Base-by-base conservation (phyloP, 2,329 filamentous ascomycete genomes). In the Stemphylium lycopersici region DNA sequence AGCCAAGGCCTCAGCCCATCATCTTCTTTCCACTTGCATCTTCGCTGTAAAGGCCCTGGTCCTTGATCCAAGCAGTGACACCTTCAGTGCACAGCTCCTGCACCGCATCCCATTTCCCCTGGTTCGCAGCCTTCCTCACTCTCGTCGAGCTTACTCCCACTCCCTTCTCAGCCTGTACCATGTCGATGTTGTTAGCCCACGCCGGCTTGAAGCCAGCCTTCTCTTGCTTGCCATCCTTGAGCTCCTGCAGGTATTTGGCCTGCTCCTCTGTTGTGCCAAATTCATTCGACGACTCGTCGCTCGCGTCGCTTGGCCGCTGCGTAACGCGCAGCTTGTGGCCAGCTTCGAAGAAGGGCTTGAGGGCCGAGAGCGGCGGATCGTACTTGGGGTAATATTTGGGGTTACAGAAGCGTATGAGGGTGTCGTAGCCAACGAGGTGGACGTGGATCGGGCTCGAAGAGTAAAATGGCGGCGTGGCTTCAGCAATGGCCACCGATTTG, bases 381-480 rank as follows among this genome's bases (percentile, higher is more conserved):
- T 78, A 59, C 48, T 70, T 62, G 5, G 73, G 70, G 68, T 91
- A 91, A 75, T 93, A 93, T 70, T 89, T 90, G 0, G 88, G 83
- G 43, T 90, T 80, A 48, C 90, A 84, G 47, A 93, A 85, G 16
- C 90, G 83, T 13, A 89, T 84, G 6, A 93, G 76, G 0, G 90
- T 93, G 66, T 93, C 90, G 69, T 86, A 93, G 24, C 90, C 90
- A 1, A 86, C 83, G 2, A 93, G 82, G 66, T 90, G 90, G 3
- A 90, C 77, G 65, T 91, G 88, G 48, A 53, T 67, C 0, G 78
- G 76, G 6, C 66, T 58, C 15, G 67, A 66, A 0, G 76, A 66
- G 57, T 77, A 78, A 22, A 72, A 59, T 3, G 65, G 69, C 13
- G 76, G 68, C 11, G 38, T 51, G 37, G 61, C 68, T 48, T 77